Conservation (phyloP, 2,329 filamentous ascomycete species). For the Neofusicoccum ribis region DNA sequence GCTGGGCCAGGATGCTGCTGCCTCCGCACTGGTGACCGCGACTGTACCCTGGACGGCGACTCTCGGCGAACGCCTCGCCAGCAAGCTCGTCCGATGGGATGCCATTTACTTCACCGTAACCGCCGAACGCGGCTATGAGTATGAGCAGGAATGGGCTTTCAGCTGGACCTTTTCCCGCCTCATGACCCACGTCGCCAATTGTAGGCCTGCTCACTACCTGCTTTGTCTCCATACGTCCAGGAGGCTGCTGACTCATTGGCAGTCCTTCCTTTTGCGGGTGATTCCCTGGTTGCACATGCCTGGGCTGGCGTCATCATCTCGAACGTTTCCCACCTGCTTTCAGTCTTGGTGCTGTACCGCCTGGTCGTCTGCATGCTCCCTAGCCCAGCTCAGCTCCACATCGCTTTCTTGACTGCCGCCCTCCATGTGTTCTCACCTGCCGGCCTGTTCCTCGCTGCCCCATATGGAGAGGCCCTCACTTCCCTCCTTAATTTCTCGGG, state of each 20-base stretch:
- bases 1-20: conserved; percentile 32
- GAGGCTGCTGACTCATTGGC: conserved; percentile 1
- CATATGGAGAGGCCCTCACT: conserved; percentile 80
- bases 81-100: conserved; percentile 75
- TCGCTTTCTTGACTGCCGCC: conserved; percentile 68
- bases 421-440: conserved; percentile 85
- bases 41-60: conserved; percentile 23
- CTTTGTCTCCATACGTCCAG: conserved; percentile 6
- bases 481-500: conserved; percentile 75
- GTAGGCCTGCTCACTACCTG: conserved; percentile 34
- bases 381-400: conserved; percentile 32
- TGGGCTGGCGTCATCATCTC: conserved; percentile 67
- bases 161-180: conserved; percentile 57
- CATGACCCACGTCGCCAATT: conserved; percentile 42
- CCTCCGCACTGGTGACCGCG: conserved; percentile 14
- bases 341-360: conserved; percentile 69
- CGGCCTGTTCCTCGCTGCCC: conserved; percentile 84
- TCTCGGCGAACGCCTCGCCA: conserved; percentile 42
- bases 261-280: conserved; percentile 18
- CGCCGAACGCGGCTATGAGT: conserved; percentile 64
- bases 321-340: conserved; percentile 73
- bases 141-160: conserved; percentile 87
- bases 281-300: conserved; percentile 32
- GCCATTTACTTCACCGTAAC: conserved; percentile 71
- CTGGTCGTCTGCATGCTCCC: conserved; percentile 59